These are phyloP conservation scores for Aspergillus carlsbadensis DNA, from an alignment of 495 filamentous ascomycete species.

Conservation along the genomic window DNA sequence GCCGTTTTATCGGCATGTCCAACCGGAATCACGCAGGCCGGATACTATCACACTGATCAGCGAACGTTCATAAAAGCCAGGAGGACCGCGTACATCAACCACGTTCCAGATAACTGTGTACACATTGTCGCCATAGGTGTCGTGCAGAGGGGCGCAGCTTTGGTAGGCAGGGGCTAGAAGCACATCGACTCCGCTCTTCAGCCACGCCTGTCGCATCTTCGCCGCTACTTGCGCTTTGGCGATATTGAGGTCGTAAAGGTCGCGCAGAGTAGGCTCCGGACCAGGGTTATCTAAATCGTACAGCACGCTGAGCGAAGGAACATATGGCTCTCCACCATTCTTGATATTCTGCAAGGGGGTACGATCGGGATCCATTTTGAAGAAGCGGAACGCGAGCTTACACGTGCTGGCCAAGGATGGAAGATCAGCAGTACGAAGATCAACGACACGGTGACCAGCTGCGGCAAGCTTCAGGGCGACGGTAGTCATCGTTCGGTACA, in stretches of 20 bases:
- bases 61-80: background rate
- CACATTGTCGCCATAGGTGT: conserved; percentile 44
- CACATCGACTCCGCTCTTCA: conserved; percentile 40
- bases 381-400: conserved; percentile 26
- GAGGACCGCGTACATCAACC: conserved; percentile 44
- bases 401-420: conserved; percentile 20
- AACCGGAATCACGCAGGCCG: conserved; percentile 35
- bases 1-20: conserved; percentile 19
- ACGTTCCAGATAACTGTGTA: conserved; percentile 54
- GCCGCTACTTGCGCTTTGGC: conserved; percentile 14
- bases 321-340: conserved; percentile 26
- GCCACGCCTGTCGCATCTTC: conserved; percentile 24
- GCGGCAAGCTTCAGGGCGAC: conserved; percentile 36
- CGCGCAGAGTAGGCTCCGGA: conserved; percentile 28
- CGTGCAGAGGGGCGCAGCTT: conserved; percentile 46
- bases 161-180: conserved; percentile 46
- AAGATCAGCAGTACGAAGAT: conserved; percentile 17
- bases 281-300: conserved; percentile 11
- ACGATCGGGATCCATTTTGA: conserved; percentile 28
- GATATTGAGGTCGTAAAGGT: conserved; percentile 22
- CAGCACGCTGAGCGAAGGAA: conserved; percentile 20
- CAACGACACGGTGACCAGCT: conserved; percentile 46
- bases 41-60: conserved; percentile 25
- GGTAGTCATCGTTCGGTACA: conserved; percentile 44
- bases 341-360: conserved; percentile 13